Conservation (phyloP, 73 alveolate species). For the Paramecium sonneborni region DNA sequence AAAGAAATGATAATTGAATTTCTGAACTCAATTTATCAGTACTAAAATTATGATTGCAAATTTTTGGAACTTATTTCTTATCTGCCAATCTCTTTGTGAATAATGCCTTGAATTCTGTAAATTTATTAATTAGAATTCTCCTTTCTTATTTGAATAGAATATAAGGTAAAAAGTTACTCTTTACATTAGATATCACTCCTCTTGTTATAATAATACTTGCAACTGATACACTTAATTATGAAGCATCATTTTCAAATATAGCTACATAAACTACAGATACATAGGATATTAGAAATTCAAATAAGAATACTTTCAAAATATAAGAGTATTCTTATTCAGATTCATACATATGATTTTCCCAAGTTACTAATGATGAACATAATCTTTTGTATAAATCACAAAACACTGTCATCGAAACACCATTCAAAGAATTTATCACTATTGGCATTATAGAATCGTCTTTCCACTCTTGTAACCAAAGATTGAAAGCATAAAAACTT, state of each 20-base stretch:
- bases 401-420: conserved; percentile 15
- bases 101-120: not conserved
- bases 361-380: conserved; percentile 9
- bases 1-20: not conserved
- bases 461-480: not conserved
- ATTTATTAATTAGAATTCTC: not conserved
- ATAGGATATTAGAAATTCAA: conserved; percentile 22
- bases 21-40: not conserved
- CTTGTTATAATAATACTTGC: conserved; percentile 29
- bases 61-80: not conserved
- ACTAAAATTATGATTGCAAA: not conserved
- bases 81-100: not conserved
- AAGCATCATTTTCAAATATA: not conserved
- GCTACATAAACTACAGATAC: conserved; percentile 35
- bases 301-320: not conserved
- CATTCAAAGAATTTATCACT: conserved; percentile 21
- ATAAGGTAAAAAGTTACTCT: not conserved
- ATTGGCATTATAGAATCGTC: not conserved
- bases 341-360: conserved; percentile 55
- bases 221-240: not conserved
- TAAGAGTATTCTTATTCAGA: conserved; percentile 38
- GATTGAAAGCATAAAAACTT: conserved; percentile 33
- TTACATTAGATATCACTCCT: conserved; percentile 14
- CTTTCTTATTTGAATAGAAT: not conserved
- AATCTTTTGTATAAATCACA: conserved; percentile 39